Percentiles rank a stretch among this genome's conserved stretches.
Evolutionary conservation across 768 basidiomycete species (phyloP).

Genomic region (Termitomyces sp.): DNA sequence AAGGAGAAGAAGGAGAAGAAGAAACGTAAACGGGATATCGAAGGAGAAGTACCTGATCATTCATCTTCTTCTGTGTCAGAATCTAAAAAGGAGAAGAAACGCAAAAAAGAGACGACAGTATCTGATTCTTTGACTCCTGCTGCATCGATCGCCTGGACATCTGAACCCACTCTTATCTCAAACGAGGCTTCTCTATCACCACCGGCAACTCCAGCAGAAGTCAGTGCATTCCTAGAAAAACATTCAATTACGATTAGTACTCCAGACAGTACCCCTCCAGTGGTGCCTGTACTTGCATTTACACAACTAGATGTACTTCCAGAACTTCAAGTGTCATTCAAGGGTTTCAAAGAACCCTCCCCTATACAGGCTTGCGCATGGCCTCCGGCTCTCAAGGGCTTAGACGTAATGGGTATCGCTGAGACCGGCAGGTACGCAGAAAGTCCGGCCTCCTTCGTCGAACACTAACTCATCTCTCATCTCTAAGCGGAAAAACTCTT

Average conservation of each 20-base stretch:
- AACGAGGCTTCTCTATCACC: slow-evolving; percentile 13
- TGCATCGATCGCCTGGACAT: slow-evolving; percentile 12
- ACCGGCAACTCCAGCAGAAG: slow-evolving; percentile 30
- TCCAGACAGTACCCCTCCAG: slow-evolving; percentile 35
- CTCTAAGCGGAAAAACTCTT: slow-evolving; percentile 86
- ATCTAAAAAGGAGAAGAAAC: slow-evolving; percentile 40
- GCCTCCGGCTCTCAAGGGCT: slow-evolving; percentile 78
- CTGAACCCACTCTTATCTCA: slow-evolving; percentile 8
- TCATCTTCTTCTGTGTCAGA: slow-evolving; percentile 11
- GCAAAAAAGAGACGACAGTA: slow-evolving; percentile 26
- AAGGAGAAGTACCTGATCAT: slow-evolving; percentile 13
- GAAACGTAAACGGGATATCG: slow-evolving; percentile 37
- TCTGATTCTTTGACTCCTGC: slow-evolving; percentile 14
- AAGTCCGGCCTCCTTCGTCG: not conserved
- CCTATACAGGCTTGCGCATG: slow-evolving; percentile 96
- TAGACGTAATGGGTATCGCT: slow-evolving; percentile 93
- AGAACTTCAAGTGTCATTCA: slow-evolving; percentile 57
- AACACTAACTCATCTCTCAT: slow-evolving; percentile 11
- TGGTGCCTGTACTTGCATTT: slow-evolving; percentile 72
- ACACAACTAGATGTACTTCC: slow-evolving; percentile 62
- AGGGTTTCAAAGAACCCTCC: slow-evolving; percentile 79
- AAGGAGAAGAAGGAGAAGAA: slow-evolving; percentile 32
- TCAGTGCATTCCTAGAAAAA: slow-evolving; percentile 60
- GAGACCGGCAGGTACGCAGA: slow-evolving; percentile 84
- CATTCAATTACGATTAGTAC: slow-evolving; percentile 73